A percentile compares a stretch with the other conserved stretches of the same genome.
Conservation (phyloP, 148 eudicot species). For the Camellia granthamiana region DNA sequence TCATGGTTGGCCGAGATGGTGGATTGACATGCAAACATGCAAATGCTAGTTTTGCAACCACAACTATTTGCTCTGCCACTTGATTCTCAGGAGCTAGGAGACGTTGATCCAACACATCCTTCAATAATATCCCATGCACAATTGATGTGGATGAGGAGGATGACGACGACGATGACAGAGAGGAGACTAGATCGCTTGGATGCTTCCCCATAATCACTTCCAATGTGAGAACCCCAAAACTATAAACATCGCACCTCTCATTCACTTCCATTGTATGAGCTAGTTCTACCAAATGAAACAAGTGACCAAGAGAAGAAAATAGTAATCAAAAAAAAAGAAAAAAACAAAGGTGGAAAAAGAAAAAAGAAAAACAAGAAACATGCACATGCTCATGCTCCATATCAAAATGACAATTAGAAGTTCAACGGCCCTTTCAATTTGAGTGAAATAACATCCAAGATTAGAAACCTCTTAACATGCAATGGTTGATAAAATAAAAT, state of each 20-base stretch:
- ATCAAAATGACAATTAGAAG: too few relatives aligned
- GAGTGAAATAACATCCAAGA: too few relatives aligned
- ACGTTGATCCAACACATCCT: slow-evolving; percentile 6
- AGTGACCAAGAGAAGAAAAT: too few relatives aligned
- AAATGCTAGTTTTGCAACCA: background rate
- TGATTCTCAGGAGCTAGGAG: background rate
- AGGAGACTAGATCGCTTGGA: slow-evolving; percentile 20
- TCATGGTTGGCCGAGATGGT: background rate
- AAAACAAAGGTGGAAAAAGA: too few relatives aligned
- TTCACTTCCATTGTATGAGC: slow-evolving; percentile 24
- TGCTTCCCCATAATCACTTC: slow-evolving; percentile 29
- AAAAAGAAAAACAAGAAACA: too few relatives aligned
- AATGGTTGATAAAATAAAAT: too few relatives aligned
- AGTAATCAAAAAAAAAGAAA: too few relatives aligned
- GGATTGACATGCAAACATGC: background rate
- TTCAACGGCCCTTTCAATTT: too few relatives aligned
- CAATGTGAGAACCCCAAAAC: slow-evolving; percentile 24
- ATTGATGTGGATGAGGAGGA: background rate
- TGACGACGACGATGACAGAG: background rate
- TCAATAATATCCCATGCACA: background rate
- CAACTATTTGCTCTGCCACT: background rate
- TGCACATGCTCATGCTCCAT: too few relatives aligned
- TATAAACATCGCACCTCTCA: slow-evolving; percentile 24
- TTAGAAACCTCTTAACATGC: too few relatives aligned
- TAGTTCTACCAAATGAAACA: slow-evolving; percentile 14